Percentiles rank a stretch among this genome's conserved stretches.
Evolutionary conservation across 768 basidiomycete genomes (phyloP).

Genomic region (Hericium alpestre): DNA sequence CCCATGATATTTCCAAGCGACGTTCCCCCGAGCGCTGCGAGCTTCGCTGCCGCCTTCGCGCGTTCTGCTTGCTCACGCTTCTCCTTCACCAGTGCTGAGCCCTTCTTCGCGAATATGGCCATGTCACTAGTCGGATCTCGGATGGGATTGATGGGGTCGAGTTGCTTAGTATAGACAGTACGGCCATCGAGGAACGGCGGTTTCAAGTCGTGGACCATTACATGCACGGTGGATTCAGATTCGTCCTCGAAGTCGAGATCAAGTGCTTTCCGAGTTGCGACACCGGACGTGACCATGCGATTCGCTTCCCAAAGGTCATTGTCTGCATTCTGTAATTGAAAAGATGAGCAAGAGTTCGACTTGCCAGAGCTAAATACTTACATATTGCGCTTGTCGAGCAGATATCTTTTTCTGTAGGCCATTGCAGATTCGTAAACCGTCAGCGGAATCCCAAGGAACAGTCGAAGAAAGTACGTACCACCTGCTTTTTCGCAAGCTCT

Average conservation of each 20-base stretch:
- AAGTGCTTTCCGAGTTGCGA: conserved; percentile 75
- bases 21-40: conserved; percentile 86
- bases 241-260: conserved; percentile 97
- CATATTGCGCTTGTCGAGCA: conserved; percentile 93
- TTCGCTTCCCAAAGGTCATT: conserved; percentile 99
- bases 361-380: conserved; percentile 27
- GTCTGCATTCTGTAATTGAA: conserved; percentile 71
- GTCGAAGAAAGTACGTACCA: conserved; percentile 32
- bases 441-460: conserved; percentile 9
- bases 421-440: conserved; percentile 1
- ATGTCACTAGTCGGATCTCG: conserved; percentile 89
- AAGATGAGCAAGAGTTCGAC: conserved; percentile 4
- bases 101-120: conserved; percentile 94
- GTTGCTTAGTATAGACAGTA: conserved; percentile 89
- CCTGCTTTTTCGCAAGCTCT: conserved; percentile 68
- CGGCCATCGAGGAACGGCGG: conserved; percentile 97
- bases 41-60: conserved; percentile 91
- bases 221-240: conserved; percentile 90
- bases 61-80: conserved; percentile 94
- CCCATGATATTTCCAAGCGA: conserved; percentile 97
- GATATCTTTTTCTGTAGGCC: conserved; percentile 67
- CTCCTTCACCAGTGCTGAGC: conserved; percentile 88
- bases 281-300: conserved; percentile 92
- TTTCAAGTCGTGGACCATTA: conserved; percentile 94
- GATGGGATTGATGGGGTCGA: conserved; percentile 96